A percentile compares a stretch with the other conserved stretches of the same genome.
phyloP scores from a whole-genome alignment of 345 rosid species.

The Aquilaria sinensis region DNA sequence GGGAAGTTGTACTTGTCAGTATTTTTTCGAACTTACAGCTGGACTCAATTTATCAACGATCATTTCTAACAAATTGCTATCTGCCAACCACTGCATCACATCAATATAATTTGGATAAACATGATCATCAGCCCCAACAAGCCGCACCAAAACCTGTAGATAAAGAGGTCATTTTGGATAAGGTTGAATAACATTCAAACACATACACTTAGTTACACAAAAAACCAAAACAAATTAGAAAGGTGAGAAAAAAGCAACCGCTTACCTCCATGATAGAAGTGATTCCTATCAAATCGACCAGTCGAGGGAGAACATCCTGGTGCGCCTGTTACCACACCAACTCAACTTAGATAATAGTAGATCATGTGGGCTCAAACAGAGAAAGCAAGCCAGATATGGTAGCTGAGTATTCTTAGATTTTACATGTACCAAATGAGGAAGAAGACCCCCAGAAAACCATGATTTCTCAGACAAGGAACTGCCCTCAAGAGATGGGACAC shows the following conservation, averaged over 20 bases:
- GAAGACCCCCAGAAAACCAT: too few relatives aligned
- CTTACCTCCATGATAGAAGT: slow-evolving; percentile 99
- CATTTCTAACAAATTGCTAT: slow-evolving; percentile 86
- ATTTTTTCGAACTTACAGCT: slow-evolving; percentile 45
- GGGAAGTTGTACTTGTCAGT: neutral
- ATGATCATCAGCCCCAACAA: slow-evolving; percentile 96
- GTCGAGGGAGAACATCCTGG: slow-evolving; percentile 71
- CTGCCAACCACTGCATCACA: slow-evolving; percentile 99
- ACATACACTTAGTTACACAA: too few relatives aligned
- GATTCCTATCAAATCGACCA: slow-evolving; percentile 97
- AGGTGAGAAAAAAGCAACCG: neutral
- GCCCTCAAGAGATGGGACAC: too few relatives aligned
- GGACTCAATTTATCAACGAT: slow-evolving; percentile 90
- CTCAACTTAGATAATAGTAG: neutral
- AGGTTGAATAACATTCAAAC: neutral
- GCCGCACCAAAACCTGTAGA: slow-evolving; percentile 84
- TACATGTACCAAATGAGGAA: too few relatives aligned
- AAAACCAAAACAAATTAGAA: neutral
- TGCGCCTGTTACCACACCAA: slow-evolving; percentile 50
- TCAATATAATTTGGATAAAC: slow-evolving; percentile 92
- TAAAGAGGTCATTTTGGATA: neutral
- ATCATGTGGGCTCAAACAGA: too few relatives aligned
- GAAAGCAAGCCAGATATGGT: too few relatives aligned
- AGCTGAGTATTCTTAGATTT: too few relatives aligned
- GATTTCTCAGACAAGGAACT: too few relatives aligned